These are phyloP conservation scores for Albugo candida DNA, from an alignment of 352 stramenopile genomes.

Conservation along the genomic window DNA sequence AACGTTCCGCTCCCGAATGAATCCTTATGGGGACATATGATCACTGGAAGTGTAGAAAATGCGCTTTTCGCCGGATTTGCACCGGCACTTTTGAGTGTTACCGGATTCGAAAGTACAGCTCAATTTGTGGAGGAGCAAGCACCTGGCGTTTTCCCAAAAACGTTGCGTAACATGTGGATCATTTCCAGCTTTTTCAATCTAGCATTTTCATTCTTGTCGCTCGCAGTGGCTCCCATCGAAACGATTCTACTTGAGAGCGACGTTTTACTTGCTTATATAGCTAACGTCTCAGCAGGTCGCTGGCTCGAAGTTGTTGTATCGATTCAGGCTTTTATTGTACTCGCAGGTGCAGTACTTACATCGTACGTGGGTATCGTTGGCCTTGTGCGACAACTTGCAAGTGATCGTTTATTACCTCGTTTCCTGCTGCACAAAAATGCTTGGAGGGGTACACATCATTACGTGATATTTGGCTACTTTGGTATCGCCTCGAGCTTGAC, in stretches of 20 bases:
- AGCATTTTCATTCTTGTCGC: constrained; percentile 32
- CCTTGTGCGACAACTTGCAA: constrained; percentile 45
- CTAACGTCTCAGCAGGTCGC: constrained; percentile 10
- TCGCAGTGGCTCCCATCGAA: constrained; percentile 43
- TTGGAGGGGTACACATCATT: constrained; percentile 60
- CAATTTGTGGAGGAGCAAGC: constrained; percentile 77
- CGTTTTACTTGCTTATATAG: constrained; percentile 43
- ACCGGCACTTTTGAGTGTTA: constrained; percentile 56
- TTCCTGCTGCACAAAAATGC: constrained; percentile 39
- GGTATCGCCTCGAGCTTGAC: constrained; percentile 47
- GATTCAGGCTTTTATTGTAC: constrained; percentile 58
- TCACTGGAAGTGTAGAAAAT: constrained; percentile 12
- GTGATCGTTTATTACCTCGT: constrained; percentile 45
- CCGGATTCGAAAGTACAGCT: constrained; percentile 61
- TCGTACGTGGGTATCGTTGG: constrained; percentile 50
- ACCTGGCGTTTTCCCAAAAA: constrained; percentile 61
- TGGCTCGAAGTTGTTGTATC: constrained; percentile 19
- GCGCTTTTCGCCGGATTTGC: constrained; percentile 38
- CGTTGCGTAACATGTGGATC: constrained; percentile 64
- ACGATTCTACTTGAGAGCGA: constrained; percentile 37
- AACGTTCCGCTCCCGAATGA: constrained; percentile 18
- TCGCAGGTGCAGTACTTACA: constrained; percentile 50
- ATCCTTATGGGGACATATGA: constrained; percentile 9
- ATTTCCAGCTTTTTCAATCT: constrained; percentile 67
- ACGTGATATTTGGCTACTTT: constrained; percentile 66